Evolutionary conservation across 2,329 filamentous ascomycete species (phyloP).

Genomic region (Blumeriella jaapii): DNA sequence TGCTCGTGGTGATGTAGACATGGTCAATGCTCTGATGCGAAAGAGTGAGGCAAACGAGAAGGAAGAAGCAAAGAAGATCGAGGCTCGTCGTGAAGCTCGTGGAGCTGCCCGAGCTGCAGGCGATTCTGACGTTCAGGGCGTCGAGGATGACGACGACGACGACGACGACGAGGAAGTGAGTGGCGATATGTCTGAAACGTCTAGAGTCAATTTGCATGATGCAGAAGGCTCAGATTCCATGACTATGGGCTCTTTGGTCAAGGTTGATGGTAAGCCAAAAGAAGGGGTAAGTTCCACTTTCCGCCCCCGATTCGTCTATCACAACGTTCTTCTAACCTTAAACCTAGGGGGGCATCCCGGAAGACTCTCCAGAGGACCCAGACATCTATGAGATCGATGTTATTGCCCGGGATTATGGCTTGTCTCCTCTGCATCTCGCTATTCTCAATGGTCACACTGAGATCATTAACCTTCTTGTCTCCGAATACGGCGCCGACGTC

Average conservation of each 20-base stretch:
- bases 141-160: constrained; percentile 4
- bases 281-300: constrained; percentile 34
- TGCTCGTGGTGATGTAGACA: constrained; percentile 53
- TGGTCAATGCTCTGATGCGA: constrained; percentile 59
- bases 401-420: constrained; percentile 66
- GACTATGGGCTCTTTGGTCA: constrained; percentile 64
- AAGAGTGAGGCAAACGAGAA: constrained; percentile 67
- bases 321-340: background rate
- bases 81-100: constrained; percentile 29
- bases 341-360: constrained; percentile 33
- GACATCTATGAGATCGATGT: constrained; percentile 73
- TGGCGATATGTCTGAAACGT: constrained; percentile 29
- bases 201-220: constrained; percentile 21
- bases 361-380: constrained; percentile 53
- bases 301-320: background rate
- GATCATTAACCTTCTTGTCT: constrained; percentile 56
- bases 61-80: constrained; percentile 47
- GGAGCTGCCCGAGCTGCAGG: constrained; percentile 10
- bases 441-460: constrained; percentile 61
- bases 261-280: constrained; percentile 40
- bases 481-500: constrained; percentile 66
- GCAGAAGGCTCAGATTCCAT: constrained; percentile 33
- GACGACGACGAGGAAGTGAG: constrained; percentile 27
- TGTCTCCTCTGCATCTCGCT: constrained; percentile 67
- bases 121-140: background rate